Evolutionary conservation across 441 rosid species (phyloP).

Genomic region (Populus tomentosa): DNA sequence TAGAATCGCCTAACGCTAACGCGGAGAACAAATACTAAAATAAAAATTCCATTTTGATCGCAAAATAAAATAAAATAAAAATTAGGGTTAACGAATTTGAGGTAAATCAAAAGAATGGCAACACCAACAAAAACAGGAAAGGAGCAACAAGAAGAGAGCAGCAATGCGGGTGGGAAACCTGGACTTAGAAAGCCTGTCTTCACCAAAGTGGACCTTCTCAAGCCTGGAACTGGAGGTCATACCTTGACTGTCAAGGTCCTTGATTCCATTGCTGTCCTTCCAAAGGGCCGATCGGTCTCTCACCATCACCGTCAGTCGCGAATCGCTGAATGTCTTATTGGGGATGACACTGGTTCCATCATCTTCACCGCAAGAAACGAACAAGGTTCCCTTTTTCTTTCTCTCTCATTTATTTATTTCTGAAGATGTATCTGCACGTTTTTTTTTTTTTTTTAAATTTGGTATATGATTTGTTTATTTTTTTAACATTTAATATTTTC

Average conservation of each 20-base stretch:
- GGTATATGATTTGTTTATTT: no score
- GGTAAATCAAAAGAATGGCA: neutral
- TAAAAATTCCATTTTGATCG: neutral
- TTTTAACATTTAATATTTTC: neutral
- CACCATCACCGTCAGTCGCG: conserved; percentile 40
- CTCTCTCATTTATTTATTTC: no score
- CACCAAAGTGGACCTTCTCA: conserved; percentile 52
- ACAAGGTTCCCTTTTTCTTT: neutral
- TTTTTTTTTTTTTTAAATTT: no score
- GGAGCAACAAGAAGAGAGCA: neutral
- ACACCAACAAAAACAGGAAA: neutral
- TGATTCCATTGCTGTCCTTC: conserved; percentile 30
- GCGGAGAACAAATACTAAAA: neutral
- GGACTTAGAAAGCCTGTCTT: conserved; percentile 50
- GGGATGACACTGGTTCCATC: conserved; percentile 57
- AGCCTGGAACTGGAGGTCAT: conserved; percentile 55
- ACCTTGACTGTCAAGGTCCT: conserved; percentile 46
- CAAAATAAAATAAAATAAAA: neutral
- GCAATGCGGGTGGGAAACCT: conserved; percentile 12
- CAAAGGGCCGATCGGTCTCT: conserved; percentile 33
- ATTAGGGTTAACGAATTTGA: neutral
- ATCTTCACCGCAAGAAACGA: conserved; percentile 53
- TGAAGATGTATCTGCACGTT: neutral
- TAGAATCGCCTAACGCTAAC: no score
- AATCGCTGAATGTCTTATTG: conserved; percentile 55